phyloP scores from a whole-genome alignment of 106 monocot genomes.

The Platanthera zijinensis region DNA sequence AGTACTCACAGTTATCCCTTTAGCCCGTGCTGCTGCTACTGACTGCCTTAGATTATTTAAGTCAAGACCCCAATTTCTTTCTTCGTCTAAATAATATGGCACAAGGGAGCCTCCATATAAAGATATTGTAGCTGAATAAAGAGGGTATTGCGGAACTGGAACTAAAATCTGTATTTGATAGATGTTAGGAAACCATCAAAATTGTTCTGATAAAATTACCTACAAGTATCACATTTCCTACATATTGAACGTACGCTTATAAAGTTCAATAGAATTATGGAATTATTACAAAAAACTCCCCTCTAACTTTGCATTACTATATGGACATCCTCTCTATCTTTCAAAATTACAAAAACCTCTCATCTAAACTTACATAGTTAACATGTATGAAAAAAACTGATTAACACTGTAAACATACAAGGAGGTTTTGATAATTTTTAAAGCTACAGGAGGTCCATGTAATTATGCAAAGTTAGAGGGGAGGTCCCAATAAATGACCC shows the following conservation, averaged over 20 bases:
- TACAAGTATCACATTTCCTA: not conserved
- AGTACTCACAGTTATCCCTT: conserved; percentile 79
- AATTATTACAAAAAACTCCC: no score
- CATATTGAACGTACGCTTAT: not conserved
- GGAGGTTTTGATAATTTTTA: not conserved
- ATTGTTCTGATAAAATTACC: not conserved
- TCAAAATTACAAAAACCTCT: no score
- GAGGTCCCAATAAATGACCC: no score
- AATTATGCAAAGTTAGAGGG: no score
- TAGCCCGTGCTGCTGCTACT: conserved; percentile 47
- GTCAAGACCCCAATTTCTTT: conserved; percentile 95
- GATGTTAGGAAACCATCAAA: not conserved
- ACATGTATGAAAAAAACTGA: no score
- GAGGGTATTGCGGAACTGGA: conserved; percentile 97
- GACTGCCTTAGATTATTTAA: conserved; percentile 56
- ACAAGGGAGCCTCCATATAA: conserved; percentile 91
- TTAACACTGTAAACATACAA: not conserved
- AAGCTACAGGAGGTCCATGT: not conserved
- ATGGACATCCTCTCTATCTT: no score
- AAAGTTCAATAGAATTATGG: not conserved
- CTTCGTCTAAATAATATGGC: conserved; percentile 91
- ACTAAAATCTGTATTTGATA: conserved; percentile 74
- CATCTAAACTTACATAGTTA: no score
- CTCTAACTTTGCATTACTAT: no score
- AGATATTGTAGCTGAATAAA: conserved; percentile 93